Conservation (phyloP, 2,329 filamentous ascomycete genomes). For the Pseudogymnoascus sp. region DNA sequence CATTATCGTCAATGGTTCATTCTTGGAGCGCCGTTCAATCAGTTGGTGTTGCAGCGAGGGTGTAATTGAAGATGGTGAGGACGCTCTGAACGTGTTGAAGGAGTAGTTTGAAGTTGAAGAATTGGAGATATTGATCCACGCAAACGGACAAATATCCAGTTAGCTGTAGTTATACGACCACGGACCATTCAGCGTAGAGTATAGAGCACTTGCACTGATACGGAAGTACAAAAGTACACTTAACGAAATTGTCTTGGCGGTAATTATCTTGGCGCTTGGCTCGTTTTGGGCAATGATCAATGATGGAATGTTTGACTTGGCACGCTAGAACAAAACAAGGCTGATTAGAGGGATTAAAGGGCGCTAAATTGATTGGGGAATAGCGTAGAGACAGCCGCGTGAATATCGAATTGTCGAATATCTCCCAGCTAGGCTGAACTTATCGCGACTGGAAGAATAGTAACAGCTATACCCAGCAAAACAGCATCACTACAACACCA, state of each 20-base stretch:
- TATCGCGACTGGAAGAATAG: background rate
- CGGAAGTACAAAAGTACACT: background rate
- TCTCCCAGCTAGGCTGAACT: background rate
- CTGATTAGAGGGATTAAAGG: background rate
- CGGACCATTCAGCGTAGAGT: background rate
- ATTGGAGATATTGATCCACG: background rate
- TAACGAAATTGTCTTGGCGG: background rate
- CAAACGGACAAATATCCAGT: slow-evolving; percentile 8
- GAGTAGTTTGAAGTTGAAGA: background rate
- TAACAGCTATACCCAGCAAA: background rate
- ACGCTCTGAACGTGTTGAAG: background rate
- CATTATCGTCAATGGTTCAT: background rate
- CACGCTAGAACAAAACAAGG: background rate
- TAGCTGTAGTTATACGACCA: slow-evolving; percentile 4
- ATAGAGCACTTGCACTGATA: no score
- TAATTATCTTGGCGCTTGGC: background rate
- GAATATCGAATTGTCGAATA: slow-evolving; percentile 8
- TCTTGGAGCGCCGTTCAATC: background rate
- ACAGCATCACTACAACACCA: background rate
- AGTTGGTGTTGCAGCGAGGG: background rate
- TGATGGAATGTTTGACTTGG: slow-evolving; percentile 7
- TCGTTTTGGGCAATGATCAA: background rate
- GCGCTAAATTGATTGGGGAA: background rate
- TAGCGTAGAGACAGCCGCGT: background rate
- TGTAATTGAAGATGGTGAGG: background rate